phyloP scores from a whole-genome alignment of 768 basidiomycete species.

The Albatrellus ellisii region DNA sequence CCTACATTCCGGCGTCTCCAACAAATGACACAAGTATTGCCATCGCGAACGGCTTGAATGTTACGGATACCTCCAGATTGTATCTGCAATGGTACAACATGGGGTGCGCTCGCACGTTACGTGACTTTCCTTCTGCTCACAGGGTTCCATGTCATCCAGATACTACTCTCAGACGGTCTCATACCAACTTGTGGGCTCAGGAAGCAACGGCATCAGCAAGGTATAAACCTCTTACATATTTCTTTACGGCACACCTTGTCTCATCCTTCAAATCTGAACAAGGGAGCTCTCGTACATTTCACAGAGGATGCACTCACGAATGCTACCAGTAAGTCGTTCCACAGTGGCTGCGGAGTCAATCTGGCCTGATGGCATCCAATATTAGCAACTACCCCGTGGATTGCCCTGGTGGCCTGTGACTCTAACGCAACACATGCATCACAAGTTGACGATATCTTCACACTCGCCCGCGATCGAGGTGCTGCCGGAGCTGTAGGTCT shows the following conservation, averaged over 20 bases:
- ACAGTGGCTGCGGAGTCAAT: not conserved
- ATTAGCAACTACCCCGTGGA: conserved; percentile 72
- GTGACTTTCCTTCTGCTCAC: too few relatives aligned
- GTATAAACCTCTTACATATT: conserved; percentile 23
- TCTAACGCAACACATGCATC: conserved; percentile 55
- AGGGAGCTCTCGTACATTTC: conserved; percentile 83
- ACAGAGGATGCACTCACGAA: conserved; percentile 35
- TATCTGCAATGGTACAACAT: conserved; percentile 48
- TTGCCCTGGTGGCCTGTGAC: conserved; percentile 82
- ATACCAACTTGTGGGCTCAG: conserved; percentile 42
- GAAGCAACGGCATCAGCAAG: conserved; percentile 38
- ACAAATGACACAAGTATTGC: conserved; percentile 47
- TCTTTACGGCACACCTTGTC: not conserved
- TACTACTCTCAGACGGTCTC: conserved; percentile 34
- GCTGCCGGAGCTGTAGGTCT: conserved; percentile 63
- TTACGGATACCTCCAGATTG: conserved; percentile 45
- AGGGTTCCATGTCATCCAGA: not conserved
- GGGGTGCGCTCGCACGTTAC: conserved; percentile 16
- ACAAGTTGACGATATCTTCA: conserved; percentile 61
- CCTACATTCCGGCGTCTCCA: conserved; percentile 61
- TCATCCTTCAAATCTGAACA: not conserved
- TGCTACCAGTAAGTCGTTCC: conserved; percentile 28
- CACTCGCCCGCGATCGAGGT: conserved; percentile 63
- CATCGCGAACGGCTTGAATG: conserved; percentile 32
- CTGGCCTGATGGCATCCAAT: not conserved